Evolutionary conservation across 2,329 filamentous ascomycete species (phyloP), one percentile per base, ranked within the genome.

Genomic region (Penicillium sp.): DNA sequence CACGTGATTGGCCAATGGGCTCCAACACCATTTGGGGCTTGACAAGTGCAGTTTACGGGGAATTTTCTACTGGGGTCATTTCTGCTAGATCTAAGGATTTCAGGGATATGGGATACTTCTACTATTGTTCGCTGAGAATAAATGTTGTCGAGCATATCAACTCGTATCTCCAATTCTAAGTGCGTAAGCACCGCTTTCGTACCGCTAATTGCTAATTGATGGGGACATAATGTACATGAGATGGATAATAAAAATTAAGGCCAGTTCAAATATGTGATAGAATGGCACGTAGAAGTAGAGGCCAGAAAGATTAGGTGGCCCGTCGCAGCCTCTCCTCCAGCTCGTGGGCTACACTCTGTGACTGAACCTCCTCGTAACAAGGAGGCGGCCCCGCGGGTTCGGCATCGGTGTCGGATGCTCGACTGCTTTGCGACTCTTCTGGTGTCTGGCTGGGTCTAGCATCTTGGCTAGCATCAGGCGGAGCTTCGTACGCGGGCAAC

Each of bases 321-420:
- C 65, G 63, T 45, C 69, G 73, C 54, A 74, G 76, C 63, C 82
- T 80, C 60, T 82, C 80, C 69, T 93, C 89, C 42, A 90, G 80
- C 63, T 89, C 89, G 59, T 89, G 83, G 44, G 88, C 87, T 62
- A 92, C 81, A 58, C 88, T 89, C 64, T 90, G 85, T 69, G 91
- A 86, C 74, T 97, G 93, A 29, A 90, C 89, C 73, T 96, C 91
- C 67, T 97, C 92, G 69, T 97, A 97, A 35, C 86, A 89, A 48
- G 93, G 93, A 46, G 93, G 93, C 5, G 92, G 91, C 70, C 94
- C 92, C 43, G 75, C 86, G 67, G 77, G 76, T 56, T 78, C 74
- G 74, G 78, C 76, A 31, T 63, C 68, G 39, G 60, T 55, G 22
- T 62, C 64, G 38, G 68, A 59, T 20, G 59, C 55, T 39, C 59